Percentiles rank a stretch among this genome's conserved stretches.
Conservation (phyloP, 202 grass and related monocot species). For the Panicum hallii region DNA sequence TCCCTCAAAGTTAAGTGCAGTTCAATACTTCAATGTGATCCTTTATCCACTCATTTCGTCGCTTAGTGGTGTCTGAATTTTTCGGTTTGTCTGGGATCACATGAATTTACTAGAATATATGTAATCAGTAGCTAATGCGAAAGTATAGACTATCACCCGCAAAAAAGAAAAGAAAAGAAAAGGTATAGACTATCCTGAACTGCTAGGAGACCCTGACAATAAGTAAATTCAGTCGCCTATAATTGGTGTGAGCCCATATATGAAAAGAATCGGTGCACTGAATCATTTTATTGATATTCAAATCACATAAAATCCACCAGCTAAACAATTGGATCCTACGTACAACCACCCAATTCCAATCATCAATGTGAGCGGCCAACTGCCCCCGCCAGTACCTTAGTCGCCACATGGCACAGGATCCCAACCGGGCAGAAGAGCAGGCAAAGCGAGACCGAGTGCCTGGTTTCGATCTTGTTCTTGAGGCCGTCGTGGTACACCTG, state of each 20-base stretch:
- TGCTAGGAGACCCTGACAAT: not conserved
- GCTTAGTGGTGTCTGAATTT: not conserved
- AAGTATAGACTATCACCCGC: not conserved
- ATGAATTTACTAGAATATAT: not conserved
- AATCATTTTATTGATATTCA: constrained; percentile 54
- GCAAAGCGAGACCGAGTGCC: constrained; percentile 91
- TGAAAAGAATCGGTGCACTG: constrained; percentile 22
- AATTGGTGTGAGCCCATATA: not conserved
- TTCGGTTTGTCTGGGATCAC: not conserved
- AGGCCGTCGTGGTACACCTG: constrained; percentile 96
- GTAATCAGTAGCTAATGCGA: not conserved
- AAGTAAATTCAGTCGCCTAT: not conserved
- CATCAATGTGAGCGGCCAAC: constrained; percentile 55
- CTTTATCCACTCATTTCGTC: not conserved
- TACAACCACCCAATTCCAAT: constrained; percentile 30
- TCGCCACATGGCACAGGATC: constrained; percentile 68
- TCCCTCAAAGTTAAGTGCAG: not conserved
- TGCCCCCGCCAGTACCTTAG: constrained; percentile 59
- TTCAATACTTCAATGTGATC: not conserved
- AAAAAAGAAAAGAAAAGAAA: no score
- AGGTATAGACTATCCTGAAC: not conserved
- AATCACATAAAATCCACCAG: constrained; percentile 37
- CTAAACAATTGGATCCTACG: constrained; percentile 45
- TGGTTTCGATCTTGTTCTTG: constrained; percentile 84
- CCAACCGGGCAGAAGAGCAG: constrained; percentile 92